These are phyloP conservation scores for Myxozyma udenii DNA, from an alignment of 805 yeast species.

Conservation along the genomic window DNA sequence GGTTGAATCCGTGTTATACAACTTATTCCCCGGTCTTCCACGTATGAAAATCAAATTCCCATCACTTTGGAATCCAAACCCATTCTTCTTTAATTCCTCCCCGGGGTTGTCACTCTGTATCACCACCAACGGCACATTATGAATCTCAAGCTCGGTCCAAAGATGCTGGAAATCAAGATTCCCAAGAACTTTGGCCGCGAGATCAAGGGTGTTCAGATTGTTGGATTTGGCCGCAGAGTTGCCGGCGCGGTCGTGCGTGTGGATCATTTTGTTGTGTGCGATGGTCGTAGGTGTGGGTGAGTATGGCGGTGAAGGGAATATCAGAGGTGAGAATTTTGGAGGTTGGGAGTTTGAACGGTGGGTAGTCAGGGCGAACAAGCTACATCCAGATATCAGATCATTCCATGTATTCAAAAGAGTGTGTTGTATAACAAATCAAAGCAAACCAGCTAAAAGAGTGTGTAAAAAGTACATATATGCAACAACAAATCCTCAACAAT, in stretches of 20 bases:
- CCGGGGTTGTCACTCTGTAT: not conserved
- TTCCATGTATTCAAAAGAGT: too few relatives aligned
- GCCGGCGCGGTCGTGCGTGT: conserved; percentile 11
- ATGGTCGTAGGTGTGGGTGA: not conserved
- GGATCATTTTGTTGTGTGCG: too few relatives aligned
- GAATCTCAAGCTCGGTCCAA: conserved; percentile 36
- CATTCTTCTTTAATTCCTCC: not conserved
- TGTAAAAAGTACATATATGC: too few relatives aligned
- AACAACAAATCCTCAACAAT: too few relatives aligned
- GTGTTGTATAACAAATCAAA: too few relatives aligned
- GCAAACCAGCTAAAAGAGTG: too few relatives aligned
- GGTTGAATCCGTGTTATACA: conserved; percentile 37
- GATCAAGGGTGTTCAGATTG: conserved; percentile 14
- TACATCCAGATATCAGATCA: too few relatives aligned
- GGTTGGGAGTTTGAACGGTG: not conserved
- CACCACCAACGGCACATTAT: conserved; percentile 19
- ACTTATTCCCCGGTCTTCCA: conserved; percentile 39
- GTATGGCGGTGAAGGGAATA: not conserved
- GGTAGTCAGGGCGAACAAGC: not conserved
- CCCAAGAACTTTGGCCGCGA: conserved; percentile 30
- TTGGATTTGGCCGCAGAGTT: conserved; percentile 11
- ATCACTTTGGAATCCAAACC: conserved; percentile 5
- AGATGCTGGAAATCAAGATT: conserved; percentile 41
- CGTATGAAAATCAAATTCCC: conserved; percentile 16
- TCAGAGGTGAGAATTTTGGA: not conserved